phyloP scores from a whole-genome alignment of 2,329 filamentous ascomycete genomes.

The Incumbomyces delicatus region DNA sequence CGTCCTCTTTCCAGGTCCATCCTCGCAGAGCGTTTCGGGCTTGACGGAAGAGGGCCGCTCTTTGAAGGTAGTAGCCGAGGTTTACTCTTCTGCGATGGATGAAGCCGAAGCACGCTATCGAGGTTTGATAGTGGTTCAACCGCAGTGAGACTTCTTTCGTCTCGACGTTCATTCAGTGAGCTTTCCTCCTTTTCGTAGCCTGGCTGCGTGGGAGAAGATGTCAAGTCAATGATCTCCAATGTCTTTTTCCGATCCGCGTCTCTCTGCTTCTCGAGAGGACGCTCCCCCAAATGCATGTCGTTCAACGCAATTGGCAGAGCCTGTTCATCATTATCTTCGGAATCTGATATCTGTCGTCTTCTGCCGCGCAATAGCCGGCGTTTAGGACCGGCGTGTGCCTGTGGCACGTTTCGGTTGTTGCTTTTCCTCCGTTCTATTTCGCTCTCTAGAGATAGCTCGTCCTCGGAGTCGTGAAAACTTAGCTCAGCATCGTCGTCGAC shows the following conservation, averaged over 20 bases:
- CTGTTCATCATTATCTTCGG: constrained; percentile 23
- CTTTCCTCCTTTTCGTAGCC: too few relatives aligned
- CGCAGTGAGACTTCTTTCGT: too few relatives aligned
- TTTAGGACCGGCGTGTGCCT: background rate
- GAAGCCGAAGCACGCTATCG: background rate
- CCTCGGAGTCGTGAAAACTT: constrained; percentile 17
- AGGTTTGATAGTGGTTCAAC: background rate
- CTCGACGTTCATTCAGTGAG: too few relatives aligned
- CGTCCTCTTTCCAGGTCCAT: constrained; percentile 6
- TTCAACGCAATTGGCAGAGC: constrained; percentile 24
- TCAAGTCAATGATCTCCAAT: constrained; percentile 18
- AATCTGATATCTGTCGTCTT: constrained; percentile 22
- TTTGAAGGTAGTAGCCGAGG: constrained; percentile 2
- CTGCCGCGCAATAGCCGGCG: background rate
- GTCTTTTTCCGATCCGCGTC: background rate
- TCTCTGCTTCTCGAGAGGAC: constrained; percentile 2
- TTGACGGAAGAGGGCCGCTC: background rate
- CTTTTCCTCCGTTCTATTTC: constrained; percentile 5
- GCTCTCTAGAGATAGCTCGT: constrained; percentile 7
- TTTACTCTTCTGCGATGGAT: background rate
- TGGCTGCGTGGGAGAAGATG: constrained; percentile 10
- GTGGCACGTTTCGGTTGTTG: background rate
- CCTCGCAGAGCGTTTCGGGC: constrained; percentile 8
- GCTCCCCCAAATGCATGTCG: constrained; percentile 3
- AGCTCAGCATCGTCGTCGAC: constrained; percentile 22